phyloP scores from a whole-genome alignment of 257 asterid genomes.

The Solanum medicagineum region DNA sequence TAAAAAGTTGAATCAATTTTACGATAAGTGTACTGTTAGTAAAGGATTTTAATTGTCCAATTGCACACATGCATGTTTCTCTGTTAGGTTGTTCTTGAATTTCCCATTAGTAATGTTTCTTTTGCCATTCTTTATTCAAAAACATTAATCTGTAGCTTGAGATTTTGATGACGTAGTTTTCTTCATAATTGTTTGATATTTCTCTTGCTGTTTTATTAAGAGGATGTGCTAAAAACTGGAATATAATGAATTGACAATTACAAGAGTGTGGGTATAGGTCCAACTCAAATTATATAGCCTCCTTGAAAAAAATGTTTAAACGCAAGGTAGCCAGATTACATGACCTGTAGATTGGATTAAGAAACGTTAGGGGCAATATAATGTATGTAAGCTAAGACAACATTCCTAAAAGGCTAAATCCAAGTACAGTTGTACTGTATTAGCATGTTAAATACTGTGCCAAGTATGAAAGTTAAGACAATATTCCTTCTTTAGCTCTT shows the following conservation, averaged over 20 bases:
- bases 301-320: neutral
- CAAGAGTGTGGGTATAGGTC: neutral
- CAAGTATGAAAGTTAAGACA: neutral
- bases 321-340: neutral
- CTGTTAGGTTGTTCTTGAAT: neutral
- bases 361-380: neutral
- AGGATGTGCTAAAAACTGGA: neutral
- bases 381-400: neutral
- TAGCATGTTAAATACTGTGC: neutral
- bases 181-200: neutral
- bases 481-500: neutral
- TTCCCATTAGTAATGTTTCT: neutral
- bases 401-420: neutral
- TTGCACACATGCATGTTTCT: neutral
- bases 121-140: neutral
- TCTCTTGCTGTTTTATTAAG: neutral
- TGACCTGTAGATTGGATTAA: neutral
- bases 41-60: neutral
- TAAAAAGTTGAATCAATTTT: neutral
- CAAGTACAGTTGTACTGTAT: neutral
- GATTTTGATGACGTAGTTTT: neutral
- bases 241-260: neutral
- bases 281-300: neutral
- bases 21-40: neutral
- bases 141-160: neutral